phyloP scores from a whole-genome alignment of 495 filamentous ascomycete genomes.

The Aeminium ludgeri region DNA sequence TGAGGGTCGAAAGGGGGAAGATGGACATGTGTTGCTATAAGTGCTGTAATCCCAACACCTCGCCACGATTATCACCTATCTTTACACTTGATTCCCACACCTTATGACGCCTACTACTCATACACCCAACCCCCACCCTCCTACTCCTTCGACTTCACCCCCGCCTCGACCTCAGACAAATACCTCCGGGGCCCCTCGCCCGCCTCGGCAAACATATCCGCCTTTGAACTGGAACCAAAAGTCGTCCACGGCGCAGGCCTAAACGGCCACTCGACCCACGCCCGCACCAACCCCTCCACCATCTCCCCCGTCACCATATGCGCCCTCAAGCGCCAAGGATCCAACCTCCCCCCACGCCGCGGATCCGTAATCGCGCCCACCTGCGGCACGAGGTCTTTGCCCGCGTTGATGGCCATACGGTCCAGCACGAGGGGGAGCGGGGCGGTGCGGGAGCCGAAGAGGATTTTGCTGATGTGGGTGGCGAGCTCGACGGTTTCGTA shows the following conservation, averaged over 20 bases:
- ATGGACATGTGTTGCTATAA: conserved; percentile 26
- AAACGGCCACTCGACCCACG: conserved; percentile 27
- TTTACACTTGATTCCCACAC: background rate
- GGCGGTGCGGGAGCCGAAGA: conserved; percentile 6
- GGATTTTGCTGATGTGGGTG: conserved; percentile 6
- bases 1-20: background rate
- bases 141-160: background rate
- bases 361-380: conserved; percentile 20
- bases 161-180: background rate
- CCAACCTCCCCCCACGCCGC: conserved; percentile 21
- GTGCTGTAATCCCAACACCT: conserved; percentile 25
- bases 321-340: conserved; percentile 18
- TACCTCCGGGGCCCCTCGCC: background rate
- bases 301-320: conserved; percentile 23
- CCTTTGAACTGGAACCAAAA: background rate
- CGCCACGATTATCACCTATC: background rate
- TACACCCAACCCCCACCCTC: background rate
- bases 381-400: conserved; percentile 18
- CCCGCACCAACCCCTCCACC: conserved; percentile 18
- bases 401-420: conserved; percentile 21
- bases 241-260: conserved; percentile 16
- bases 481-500: conserved; percentile 1
- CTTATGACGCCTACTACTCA: background rate
- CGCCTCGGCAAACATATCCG: background rate
- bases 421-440: conserved; percentile 14